A percentile compares a stretch with the other conserved stretches of the same genome.
Evolutionary conservation across 345 rosid genomes (phyloP).

Genomic region (Linum tenue): DNA sequence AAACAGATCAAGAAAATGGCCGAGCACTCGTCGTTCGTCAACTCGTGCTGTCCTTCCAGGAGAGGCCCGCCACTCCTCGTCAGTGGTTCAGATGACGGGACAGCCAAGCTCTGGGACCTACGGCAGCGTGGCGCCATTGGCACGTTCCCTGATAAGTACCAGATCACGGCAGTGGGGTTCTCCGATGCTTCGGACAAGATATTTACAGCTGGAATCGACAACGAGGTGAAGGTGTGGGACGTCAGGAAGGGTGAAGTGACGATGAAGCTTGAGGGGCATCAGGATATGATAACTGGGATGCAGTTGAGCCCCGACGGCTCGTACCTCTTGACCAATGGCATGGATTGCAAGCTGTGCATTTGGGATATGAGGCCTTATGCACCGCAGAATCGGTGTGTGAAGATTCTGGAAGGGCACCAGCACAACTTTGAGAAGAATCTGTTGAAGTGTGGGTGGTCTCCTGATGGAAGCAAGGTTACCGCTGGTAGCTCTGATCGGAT

Average conservation of each 20-base stretch:
- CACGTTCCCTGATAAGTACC: conserved; percentile 94
- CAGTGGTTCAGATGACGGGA: conserved; percentile 96
- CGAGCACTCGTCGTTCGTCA: conserved; percentile 84
- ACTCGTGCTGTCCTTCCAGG: conserved; percentile 83
- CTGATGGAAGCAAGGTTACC: conserved; percentile 93
- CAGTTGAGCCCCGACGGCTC: conserved; percentile 94
- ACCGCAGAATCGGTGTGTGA: conserved; percentile 91
- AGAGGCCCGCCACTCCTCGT: conserved; percentile 89
- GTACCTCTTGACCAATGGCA: conserved; percentile 84
- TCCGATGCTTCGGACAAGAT: conserved; percentile 95
- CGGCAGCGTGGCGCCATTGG: conserved; percentile 98
- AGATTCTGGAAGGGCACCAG: conserved; percentile 86
- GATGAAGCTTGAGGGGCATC: conserved; percentile 92
- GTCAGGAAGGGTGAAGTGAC: conserved; percentile 78
- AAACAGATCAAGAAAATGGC: conserved; percentile 98
- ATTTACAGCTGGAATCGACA: conserved; percentile 85
- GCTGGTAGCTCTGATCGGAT: conserved; percentile 93
- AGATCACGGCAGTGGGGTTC: conserved; percentile 86
- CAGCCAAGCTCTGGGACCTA: conserved; percentile 98
- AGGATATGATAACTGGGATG: conserved; percentile 91
- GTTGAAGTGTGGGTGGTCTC: conserved; percentile 85
- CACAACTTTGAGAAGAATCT: conserved; percentile 95
- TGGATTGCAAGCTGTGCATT: conserved; percentile 89
- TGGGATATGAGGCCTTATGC: conserved; percentile 99
- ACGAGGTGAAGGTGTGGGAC: conserved; percentile 87